These are phyloP conservation scores for Pleurozium schreberi DNA, from an alignment of 225 moss, liverwort and hornwort species.

Conservation along the genomic window DNA sequence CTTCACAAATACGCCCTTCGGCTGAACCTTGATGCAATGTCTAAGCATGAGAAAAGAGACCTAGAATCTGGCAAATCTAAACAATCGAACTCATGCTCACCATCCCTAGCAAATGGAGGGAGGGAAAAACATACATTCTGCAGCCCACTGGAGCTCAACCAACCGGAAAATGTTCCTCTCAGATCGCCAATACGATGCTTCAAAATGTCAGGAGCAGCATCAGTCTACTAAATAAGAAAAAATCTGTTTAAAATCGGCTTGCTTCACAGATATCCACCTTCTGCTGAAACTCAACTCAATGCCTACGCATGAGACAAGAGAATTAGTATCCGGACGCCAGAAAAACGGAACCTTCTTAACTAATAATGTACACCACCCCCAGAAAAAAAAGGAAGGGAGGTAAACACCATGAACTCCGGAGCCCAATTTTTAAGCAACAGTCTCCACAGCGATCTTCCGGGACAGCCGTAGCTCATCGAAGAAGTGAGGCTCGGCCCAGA, in stretches of 20 bases:
- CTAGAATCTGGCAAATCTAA: background rate
- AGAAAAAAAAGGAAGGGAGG: background rate
- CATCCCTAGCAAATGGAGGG: background rate
- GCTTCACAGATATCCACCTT: background rate
- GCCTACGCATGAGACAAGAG: background rate
- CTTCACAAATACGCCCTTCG: background rate
- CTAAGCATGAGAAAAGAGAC: background rate
- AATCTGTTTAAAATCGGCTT: background rate
- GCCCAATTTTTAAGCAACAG: constrained; percentile 15
- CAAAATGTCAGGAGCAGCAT: background rate
- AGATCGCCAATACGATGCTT: background rate
- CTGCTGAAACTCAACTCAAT: background rate
- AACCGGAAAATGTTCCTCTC: background rate
- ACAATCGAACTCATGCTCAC: background rate
- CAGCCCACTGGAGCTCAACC: background rate
- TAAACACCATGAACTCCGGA: background rate
- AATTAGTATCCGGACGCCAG: background rate
- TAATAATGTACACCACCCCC: background rate
- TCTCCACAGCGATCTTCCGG: constrained; percentile 35
- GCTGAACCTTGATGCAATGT: background rate
- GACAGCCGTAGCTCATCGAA: constrained; percentile 36
- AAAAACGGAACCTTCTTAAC: background rate
- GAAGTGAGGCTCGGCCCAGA: constrained; percentile 53
- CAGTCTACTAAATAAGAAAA: background rate
- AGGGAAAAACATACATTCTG: background rate